These are phyloP conservation scores for Arabis hirsuta DNA, from an alignment of 345 rosid genomes.

Conservation along the genomic window DNA sequence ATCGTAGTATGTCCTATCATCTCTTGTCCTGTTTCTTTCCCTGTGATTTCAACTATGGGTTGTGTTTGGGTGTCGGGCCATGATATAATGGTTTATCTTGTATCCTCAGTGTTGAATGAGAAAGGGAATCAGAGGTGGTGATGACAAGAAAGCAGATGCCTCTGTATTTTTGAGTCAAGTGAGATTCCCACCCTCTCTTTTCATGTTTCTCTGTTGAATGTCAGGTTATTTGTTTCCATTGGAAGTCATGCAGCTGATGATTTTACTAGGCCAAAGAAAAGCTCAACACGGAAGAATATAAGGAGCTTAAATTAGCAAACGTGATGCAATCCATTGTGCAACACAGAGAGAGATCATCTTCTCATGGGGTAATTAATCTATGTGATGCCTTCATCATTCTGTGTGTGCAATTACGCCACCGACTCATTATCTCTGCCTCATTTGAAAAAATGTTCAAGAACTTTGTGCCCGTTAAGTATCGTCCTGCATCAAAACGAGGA, in stretches of 20 bases:
- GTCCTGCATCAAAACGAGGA: no score
- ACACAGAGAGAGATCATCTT: constrained; percentile 67
- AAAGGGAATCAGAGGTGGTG: constrained; percentile 40
- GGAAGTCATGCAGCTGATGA: constrained; percentile 8
- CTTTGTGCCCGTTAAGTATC: no score
- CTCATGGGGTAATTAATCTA: constrained; percentile 57
- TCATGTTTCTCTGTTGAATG: background rate
- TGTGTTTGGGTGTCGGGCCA: constrained; percentile 12
- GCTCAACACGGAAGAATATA: constrained; percentile 75
- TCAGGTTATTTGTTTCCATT: constrained; percentile 6
- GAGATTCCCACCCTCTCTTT: constrained; percentile 20
- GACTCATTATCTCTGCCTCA: background rate
- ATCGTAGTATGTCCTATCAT: background rate
- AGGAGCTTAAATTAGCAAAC: constrained; percentile 58
- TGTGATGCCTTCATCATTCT: background rate
- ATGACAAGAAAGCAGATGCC: constrained; percentile 67
- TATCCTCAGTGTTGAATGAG: constrained; percentile 37
- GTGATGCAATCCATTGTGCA: constrained; percentile 68
- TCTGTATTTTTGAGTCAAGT: constrained; percentile 82
- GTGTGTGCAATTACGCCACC: background rate
- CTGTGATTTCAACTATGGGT: constrained; percentile 8
- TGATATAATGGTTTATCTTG: constrained; percentile 22
- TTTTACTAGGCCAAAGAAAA: constrained; percentile 64
- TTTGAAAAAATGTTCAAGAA: constrained; percentile 69
- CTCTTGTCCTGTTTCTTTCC: constrained; percentile 12